A percentile compares a stretch with the other conserved stretches of the same genome.
These are phyloP conservation scores for Raphanus sativus DNA, from an alignment of 345 rosid species.

Conservation along the genomic window DNA sequence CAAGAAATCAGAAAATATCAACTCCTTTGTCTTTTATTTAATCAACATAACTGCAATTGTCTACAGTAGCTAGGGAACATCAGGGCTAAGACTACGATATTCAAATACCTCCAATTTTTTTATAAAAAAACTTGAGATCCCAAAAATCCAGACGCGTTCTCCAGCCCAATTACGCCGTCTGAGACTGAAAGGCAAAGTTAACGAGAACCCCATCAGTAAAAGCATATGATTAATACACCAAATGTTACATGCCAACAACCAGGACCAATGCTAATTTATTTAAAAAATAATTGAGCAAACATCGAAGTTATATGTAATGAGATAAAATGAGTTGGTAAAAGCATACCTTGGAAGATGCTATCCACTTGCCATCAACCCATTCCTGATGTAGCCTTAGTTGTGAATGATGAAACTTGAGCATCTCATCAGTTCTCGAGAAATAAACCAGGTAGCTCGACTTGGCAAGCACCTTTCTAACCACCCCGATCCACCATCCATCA, in stretches of 20 bases:
- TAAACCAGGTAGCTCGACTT: conserved; percentile 50
- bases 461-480: conserved; percentile 48
- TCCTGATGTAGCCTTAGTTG: conserved; percentile 71
- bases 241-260: background rate
- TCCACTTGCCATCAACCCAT: conserved; percentile 74
- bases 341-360: conserved; percentile 48
- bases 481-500: conserved; percentile 93
- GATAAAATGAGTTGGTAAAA: background rate
- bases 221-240: conserved; percentile 2
- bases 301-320: background rate
- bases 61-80: background rate
- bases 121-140: conserved; percentile 9
- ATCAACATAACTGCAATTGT: background rate
- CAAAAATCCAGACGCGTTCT: background rate
- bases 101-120: background rate
- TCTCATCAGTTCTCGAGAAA: conserved; percentile 54
- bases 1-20: background rate
- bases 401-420: conserved; percentile 52
- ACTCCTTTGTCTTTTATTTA: background rate
- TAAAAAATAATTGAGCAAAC: background rate
- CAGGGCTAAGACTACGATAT: background rate
- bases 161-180: conserved; percentile 14
- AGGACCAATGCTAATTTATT: background rate
- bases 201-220: conserved; percentile 22
- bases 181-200: conserved; percentile 18